Conservation (phyloP, 257 asterid genomes). For the Nicotiana undulata region DNA sequence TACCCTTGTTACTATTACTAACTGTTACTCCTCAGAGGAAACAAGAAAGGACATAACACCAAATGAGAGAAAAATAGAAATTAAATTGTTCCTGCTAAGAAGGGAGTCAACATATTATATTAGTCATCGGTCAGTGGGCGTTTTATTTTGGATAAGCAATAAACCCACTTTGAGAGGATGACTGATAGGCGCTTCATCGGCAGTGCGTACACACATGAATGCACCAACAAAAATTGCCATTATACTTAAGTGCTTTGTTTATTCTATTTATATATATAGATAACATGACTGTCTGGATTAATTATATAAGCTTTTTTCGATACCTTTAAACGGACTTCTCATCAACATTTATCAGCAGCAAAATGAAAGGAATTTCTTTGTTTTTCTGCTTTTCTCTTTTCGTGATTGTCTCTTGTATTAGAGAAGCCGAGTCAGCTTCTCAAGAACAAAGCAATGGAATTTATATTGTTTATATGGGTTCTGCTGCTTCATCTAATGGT, state of each 20-base stretch:
- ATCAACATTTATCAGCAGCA: not conserved
- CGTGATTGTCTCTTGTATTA: not conserved
- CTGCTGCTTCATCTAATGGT: slow-evolving; percentile 26
- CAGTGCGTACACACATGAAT: not conserved
- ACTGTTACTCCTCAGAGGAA: too few species aligned
- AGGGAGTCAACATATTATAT: too few species aligned
- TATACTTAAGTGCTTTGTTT: not conserved
- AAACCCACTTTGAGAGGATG: not conserved
- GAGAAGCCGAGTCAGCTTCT: not conserved
- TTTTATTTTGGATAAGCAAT: not conserved
- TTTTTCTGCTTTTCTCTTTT: not conserved
- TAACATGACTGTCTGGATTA: not conserved
- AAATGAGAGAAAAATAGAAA: too few species aligned
- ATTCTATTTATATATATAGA: not conserved
- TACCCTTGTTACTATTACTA: too few species aligned
- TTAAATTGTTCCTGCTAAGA: too few species aligned
- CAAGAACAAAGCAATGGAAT: slow-evolving; percentile 27
- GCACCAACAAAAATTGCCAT: not conserved
- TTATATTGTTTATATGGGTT: slow-evolving; percentile 79
- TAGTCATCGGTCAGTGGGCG: not conserved
- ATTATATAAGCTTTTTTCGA: not conserved
- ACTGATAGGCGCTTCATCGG: not conserved
- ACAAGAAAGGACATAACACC: too few species aligned
- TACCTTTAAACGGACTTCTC: not conserved
- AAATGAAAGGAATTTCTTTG: not conserved